A percentile compares a stretch with the other conserved stretches of the same genome.
These are phyloP conservation scores for Ilyonectria mors-panacis DNA, from an alignment of 2,329 filamentous ascomycete genomes.

Conservation along the genomic window DNA sequence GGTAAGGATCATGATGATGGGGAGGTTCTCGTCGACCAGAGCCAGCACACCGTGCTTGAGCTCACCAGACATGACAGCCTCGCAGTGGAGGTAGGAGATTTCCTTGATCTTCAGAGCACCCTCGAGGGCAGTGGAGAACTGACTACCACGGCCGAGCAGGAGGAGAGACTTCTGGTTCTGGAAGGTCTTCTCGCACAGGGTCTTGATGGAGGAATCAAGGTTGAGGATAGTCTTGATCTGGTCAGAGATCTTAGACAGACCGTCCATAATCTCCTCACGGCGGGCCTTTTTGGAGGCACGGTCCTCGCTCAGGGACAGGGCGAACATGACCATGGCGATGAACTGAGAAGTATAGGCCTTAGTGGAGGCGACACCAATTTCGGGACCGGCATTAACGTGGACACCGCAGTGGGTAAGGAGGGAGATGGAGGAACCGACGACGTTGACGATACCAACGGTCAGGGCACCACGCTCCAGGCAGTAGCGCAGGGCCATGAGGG, in stretches of 20 bases:
- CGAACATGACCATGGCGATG: slow-evolving; percentile 99
- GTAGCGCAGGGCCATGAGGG: slow-evolving; percentile 96
- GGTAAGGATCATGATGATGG: slow-evolving; percentile 99
- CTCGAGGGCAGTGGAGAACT: slow-evolving; percentile 97
- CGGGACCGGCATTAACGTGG: slow-evolving; percentile 98
- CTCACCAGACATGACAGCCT: slow-evolving; percentile 99
- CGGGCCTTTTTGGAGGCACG: slow-evolving; percentile 93
- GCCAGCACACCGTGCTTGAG: slow-evolving; percentile 99
- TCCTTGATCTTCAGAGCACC: slow-evolving; percentile 99
- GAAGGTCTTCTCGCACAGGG: slow-evolving; percentile 91
- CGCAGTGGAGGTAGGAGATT: slow-evolving; percentile 99
- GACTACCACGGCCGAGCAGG: slow-evolving; percentile 92
- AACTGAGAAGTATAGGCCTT: slow-evolving; percentile 99
- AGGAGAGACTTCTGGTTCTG: slow-evolving; percentile 98
- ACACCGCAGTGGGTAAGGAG: slow-evolving; percentile 99
- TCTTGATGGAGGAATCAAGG: slow-evolving; percentile 94
- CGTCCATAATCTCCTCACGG: slow-evolving; percentile 96
- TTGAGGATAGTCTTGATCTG: slow-evolving; percentile 95
- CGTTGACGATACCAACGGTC: slow-evolving; percentile 98
- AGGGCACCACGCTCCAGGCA: slow-evolving; percentile 97
- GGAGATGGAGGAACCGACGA: slow-evolving; percentile 98
- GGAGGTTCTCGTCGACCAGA: slow-evolving; percentile 96
- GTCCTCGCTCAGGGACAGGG: slow-evolving; percentile 95
- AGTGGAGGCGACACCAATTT: slow-evolving; percentile 98
- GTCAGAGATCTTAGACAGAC: slow-evolving; percentile 86